Evolutionary conservation across 2,329 filamentous ascomycete genomes (phyloP), one percentile per base, ranked within the genome.

Genomic region (Aspergillus tamarii): DNA sequence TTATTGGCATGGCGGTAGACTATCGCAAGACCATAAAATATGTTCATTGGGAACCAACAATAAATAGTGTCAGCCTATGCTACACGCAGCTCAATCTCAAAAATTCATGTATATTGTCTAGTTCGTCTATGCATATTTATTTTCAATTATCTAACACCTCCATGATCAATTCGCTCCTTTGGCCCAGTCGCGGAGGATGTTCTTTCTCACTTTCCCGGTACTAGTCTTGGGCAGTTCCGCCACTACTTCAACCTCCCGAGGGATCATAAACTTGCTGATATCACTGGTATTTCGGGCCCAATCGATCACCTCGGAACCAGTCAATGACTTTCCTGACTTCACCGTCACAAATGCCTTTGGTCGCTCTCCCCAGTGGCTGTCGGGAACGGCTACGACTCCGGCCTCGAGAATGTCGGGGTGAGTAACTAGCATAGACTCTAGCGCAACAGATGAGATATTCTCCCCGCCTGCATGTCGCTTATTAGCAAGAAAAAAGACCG

Each of bases 141-240:
- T 30, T 26, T 16, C 36, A 57, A 12, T 43, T 14, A 14, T 1
- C 10, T 9, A 10, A 41, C 21, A 23, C 11, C 9, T 50, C 36
- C 63, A 68, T 57, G 64, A 56, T n/a, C 59, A 58, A 64, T 79
- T 76, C 16, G 74, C 78, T 46, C 63, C 64, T 53, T 87, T 92
- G 2, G 91, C 91, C 94, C 94, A 97, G 70, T 92, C 90, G 64
- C 95, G 83, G 61, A 99, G 78, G 8, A 96, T 87, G 73, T 97
- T 98, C 87, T 99, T 99, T 85, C 93, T 90, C 64, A 98, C 85
- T 85, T 99, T 99, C 3, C 95, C 95, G 0, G 95, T 99, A 77
- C 91, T 95, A 32, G 95, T 99, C 86, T 99, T 99, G 11, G 95
- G 95, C 68, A 99, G 82, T 77, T 97, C 94, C 7, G 82, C 69